Evolutionary conservation across 306 rosid species (phyloP), one percentile per base, ranked within the genome.

Genomic region (Cicer bijugum): DNA sequence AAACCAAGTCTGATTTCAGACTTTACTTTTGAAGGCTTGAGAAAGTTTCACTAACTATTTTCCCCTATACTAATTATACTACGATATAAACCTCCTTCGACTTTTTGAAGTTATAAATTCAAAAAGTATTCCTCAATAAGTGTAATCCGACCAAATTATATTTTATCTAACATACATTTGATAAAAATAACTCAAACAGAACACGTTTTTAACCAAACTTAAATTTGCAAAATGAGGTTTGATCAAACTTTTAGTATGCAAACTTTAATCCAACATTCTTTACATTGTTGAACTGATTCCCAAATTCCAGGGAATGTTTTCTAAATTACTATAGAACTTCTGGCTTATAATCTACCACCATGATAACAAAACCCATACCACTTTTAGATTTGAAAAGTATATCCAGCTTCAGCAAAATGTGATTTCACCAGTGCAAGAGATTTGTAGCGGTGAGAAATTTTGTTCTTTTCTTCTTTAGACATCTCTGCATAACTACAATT

Each of bases 381-480:
- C n/a, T 47, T 33, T 88, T 74, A 76, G 38, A 23, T 82, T 78
- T 82, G 83, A 61, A 86, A 90, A 57, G 82, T 61, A 63, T 86
- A 90, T 63, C 84, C 89, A 74, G 84, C 97, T 87, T 91, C 96
- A 16, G 88, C 85, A 85, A 95, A 91, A 83, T 94, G 95, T 70
- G 96, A 86, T 83, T 95, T 91, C 74, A 95, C 96, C 78, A 84
- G 78, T 6, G 81, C 88, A 72, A 94, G 97, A 72, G 99, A 90
- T 76, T 79, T 89, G 58, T 0, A 90, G 50, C 95, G 96, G 81
- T 95, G 97, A 43, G 96, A 91, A 55, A 94, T 91, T 81, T 83
- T 88, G 85, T 91, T 94, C 87, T 94, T 94, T 75, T 89, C 99
- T 81, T 89, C 97, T 85, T 91, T 94, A 15, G 88, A 76, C 99